Evolutionary conservation across 2,329 filamentous ascomycete genomes (phyloP).

Genomic region (Monilinia fructigena): DNA sequence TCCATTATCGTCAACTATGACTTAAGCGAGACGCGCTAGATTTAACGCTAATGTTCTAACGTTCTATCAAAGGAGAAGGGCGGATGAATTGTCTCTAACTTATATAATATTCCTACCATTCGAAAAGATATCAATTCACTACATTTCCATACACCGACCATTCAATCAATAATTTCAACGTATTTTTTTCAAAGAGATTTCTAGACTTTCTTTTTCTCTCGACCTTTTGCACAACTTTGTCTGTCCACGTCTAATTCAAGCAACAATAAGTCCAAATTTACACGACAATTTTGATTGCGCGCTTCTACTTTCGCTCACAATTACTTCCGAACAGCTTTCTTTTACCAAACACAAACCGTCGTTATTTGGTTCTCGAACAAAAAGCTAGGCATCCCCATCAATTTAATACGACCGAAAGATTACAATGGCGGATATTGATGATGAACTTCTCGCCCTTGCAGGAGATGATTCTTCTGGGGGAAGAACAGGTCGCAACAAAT

Average conservation of each 20-base stretch:
- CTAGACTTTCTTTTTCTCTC: background rate
- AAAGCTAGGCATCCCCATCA: background rate
- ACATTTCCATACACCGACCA: background rate
- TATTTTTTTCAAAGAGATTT: background rate
- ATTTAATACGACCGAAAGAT: slow-evolving; percentile 18
- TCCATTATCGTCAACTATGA: slow-evolving; percentile 5
- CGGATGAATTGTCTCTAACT: slow-evolving; percentile 11
- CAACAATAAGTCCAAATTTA: background rate
- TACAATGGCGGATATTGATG: slow-evolving; percentile 84
- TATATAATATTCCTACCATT: background rate
- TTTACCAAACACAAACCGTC: background rate
- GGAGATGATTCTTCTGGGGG: slow-evolving; percentile 65
- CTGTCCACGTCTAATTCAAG: slow-evolving; percentile 4
- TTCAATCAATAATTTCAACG: background rate
- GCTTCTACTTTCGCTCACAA: background rate
- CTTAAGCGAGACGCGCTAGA: background rate
- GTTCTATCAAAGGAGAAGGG: slow-evolving; percentile 16
- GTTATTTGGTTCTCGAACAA: background rate
- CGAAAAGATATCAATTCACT: slow-evolving; percentile 4
- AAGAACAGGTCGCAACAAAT: slow-evolving; percentile 51
- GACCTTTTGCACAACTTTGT: background rate
- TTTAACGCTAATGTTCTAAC: slow-evolving; percentile 13
- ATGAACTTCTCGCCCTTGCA: slow-evolving; percentile 89
- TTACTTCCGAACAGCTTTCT: background rate
- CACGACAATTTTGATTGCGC: slow-evolving; percentile 4